Percentiles rank a stretch among this genome's conserved stretches.
phyloP scores from a whole-genome alignment of 345 rosid genomes.

The Arabis alpina region DNA sequence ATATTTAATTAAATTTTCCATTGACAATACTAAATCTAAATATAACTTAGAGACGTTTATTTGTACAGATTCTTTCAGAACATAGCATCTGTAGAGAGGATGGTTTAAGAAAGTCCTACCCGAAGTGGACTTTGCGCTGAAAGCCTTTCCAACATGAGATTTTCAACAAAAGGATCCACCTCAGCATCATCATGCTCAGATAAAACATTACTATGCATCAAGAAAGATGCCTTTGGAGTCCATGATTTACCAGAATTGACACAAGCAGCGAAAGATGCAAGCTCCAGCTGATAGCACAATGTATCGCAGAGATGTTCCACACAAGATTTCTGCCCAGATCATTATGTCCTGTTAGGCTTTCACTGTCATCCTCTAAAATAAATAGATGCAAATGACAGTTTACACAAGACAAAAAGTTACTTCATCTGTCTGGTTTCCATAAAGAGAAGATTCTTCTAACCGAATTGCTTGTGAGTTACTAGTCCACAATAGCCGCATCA shows the following conservation, averaged over 20 bases:
- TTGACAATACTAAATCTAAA: neutral
- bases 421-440: conserved; percentile 70
- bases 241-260: conserved; percentile 86
- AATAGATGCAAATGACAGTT: conserved; percentile 12
- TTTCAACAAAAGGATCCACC: conserved; percentile 85
- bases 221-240: conserved; percentile 68
- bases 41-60: conserved; percentile 17
- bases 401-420: conserved; percentile 44
- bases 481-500: conserved; percentile 85
- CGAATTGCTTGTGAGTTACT: conserved; percentile 67
- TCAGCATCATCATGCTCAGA: conserved; percentile 53
- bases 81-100: conserved; percentile 10
- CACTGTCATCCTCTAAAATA: conserved; percentile 31
- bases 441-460: conserved; percentile 76
- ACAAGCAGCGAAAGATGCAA: conserved; percentile 86
- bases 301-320: conserved; percentile 86
- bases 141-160: conserved; percentile 92
- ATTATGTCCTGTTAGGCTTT: conserved; percentile 38
- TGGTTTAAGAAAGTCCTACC: conserved; percentile 50
- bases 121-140: conserved; percentile 94
- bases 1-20: neutral
- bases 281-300: conserved; percentile 85
- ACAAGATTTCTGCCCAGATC: conserved; percentile 71
- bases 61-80: conserved; percentile 21
- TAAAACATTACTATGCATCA: conserved; percentile 63